These are phyloP conservation scores for Leccinum pellstonianum DNA, from an alignment of 768 basidiomycete genomes.

Conservation along the genomic window DNA sequence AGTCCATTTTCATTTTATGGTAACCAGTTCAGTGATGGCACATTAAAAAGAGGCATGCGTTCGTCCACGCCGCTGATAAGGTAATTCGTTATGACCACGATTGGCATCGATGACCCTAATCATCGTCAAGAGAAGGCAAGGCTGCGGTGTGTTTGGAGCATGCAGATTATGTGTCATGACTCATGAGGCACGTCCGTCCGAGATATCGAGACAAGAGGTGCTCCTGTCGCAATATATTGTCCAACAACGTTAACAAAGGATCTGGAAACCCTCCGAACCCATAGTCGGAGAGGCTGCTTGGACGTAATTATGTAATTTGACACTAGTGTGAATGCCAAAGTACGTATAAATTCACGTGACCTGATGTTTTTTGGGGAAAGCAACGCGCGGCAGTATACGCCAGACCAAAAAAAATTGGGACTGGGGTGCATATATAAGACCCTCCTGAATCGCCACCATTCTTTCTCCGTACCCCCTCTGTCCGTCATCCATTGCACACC, in stretches of 20 bases:
- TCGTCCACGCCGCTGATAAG: constrained; percentile 19
- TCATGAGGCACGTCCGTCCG: constrained; percentile 3
- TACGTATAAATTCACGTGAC: constrained; percentile 32
- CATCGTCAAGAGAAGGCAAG: constrained; percentile 1
- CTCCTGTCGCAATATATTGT: neutral
- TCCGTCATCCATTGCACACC: constrained; percentile 6
- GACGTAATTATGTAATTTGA: neutral
- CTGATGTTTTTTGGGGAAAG: constrained; percentile 29
- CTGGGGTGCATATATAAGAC: constrained; percentile 29
- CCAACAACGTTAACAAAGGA: neutral
- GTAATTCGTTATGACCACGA: constrained; percentile 22
- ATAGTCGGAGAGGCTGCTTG: neutral
- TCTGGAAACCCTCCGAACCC: neutral
- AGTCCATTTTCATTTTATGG: neutral
- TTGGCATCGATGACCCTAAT: constrained; percentile 28
- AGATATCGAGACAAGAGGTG: neutral
- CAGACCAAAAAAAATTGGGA: constrained; percentile 33
- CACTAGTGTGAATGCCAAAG: neutral
- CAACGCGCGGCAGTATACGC: constrained; percentile 16
- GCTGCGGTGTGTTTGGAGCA: constrained; percentile 12
- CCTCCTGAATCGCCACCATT: constrained; percentile 3
- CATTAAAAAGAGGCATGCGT: constrained; percentile 14
- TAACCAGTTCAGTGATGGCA: neutral
- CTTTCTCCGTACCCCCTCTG: constrained; percentile 8
- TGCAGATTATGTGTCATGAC: constrained; percentile 15